phyloP scores from a whole-genome alignment of 129 eudicot species.

The Logfia minima region DNA sequence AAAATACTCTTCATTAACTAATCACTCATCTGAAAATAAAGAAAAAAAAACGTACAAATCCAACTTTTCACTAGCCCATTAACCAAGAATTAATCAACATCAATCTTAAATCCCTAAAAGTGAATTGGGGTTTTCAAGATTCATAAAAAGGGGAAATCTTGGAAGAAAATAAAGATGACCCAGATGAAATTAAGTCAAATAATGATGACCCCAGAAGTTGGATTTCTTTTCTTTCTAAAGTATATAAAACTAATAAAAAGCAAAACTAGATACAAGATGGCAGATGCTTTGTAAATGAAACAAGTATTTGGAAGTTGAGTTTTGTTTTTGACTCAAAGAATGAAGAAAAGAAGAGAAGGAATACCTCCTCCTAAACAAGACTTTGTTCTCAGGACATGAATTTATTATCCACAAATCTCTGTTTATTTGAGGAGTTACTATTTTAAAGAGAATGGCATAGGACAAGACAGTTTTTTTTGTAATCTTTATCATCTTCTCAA shows the following conservation, averaged over 20 bases:
- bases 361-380: slow-evolving; percentile 33
- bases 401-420: slow-evolving; percentile 31
- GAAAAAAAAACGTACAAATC: slow-evolving; percentile 13
- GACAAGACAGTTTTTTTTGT: slow-evolving; percentile 15
- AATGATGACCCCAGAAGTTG: slow-evolving; percentile 37
- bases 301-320: slow-evolving; percentile 28
- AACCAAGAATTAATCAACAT: slow-evolving; percentile 28
- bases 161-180: slow-evolving; percentile 32
- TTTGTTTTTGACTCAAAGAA: slow-evolving; percentile 6
- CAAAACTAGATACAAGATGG: background rate
- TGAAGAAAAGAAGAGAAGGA: slow-evolving; percentile 27
- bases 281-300: slow-evolving; percentile 32
- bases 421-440: slow-evolving; percentile 16
- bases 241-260: background rate
- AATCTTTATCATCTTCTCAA: slow-evolving; percentile 31
- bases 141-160: slow-evolving; percentile 33
- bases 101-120: slow-evolving; percentile 23
- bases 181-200: slow-evolving; percentile 20
- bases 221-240: slow-evolving; percentile 27
- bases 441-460: slow-evolving; percentile 2
- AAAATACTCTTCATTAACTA: slow-evolving; percentile 63
- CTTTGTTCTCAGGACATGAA: slow-evolving; percentile 36
- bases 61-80: slow-evolving; percentile 23
- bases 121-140: slow-evolving; percentile 15
- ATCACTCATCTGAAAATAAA: slow-evolving; percentile 38